A percentile compares a stretch with the other conserved stretches of the same genome.
Conservation (phyloP, 2,329 filamentous ascomycete genomes). For the Penicillium palitans region DNA sequence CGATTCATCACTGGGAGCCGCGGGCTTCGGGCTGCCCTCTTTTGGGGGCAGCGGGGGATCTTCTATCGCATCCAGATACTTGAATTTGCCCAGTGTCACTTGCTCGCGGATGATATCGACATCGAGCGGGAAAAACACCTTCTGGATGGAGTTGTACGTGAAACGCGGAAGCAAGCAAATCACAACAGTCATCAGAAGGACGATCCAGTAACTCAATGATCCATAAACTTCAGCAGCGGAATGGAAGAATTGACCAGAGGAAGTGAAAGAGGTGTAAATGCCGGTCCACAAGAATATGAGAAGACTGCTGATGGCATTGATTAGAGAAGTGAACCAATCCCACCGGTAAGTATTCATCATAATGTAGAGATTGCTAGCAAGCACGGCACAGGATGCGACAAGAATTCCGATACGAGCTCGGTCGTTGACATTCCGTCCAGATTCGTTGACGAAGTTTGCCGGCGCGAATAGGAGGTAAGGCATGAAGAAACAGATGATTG, state of each 20-base stretch:
- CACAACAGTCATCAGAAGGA: conserved; percentile 74
- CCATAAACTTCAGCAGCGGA: conserved; percentile 77
- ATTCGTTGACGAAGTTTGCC: conserved; percentile 68
- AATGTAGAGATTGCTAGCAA: conserved; percentile 92
- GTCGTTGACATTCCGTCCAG: conserved; percentile 74
- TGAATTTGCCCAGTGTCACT: conserved; percentile 77
- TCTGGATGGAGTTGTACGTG: conserved; percentile 81
- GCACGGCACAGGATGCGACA: conserved; percentile 77
- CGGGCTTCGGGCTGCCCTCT: conserved; percentile 31
- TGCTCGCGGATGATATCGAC: conserved; percentile 96
- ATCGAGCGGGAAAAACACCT: conserved; percentile 89
- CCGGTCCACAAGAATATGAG: conserved; percentile 97
- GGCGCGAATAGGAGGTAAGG: conserved; percentile 76
- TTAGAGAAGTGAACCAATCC: conserved; percentile 92
- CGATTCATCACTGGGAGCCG: conserved; percentile 43
- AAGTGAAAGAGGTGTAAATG: conserved; percentile 68
- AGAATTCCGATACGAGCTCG: conserved; percentile 83
- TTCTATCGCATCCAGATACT: conserved; percentile 64
- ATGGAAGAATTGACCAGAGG: conserved; percentile 69
- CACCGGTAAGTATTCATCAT: conserved; percentile 95
- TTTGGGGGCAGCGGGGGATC: conserved; percentile 48
- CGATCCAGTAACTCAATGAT: conserved; percentile 82
- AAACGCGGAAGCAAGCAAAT: conserved; percentile 87
- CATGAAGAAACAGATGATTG: conserved; percentile 88
- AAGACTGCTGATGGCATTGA: conserved; percentile 77